Conservation (phyloP, 805 yeast species). For the Lipomyces yamadae region DNA sequence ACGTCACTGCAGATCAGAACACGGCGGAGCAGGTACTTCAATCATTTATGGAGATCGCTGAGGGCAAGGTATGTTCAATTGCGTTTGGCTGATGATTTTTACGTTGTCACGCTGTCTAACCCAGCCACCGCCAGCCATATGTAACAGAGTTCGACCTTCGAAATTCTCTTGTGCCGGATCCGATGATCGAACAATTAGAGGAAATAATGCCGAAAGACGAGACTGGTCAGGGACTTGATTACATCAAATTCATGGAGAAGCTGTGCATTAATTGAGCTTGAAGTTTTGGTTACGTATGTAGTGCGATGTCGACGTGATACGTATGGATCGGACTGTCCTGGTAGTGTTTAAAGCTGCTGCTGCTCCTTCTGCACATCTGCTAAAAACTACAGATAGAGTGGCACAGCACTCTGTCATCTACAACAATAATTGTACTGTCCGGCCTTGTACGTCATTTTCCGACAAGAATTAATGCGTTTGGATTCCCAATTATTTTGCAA, state of each 20-base stretch:
- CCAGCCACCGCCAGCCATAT: conserved; percentile 32
- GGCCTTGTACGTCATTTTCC: too few relatives aligned
- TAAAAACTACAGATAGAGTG: too few relatives aligned
- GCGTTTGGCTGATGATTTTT: not conserved
- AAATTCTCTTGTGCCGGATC: conserved; percentile 46
- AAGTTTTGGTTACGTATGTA: not conserved
- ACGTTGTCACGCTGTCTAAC: not conserved
- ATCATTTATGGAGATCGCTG: conserved; percentile 50
- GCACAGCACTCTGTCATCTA: too few relatives aligned
- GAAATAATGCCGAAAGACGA: conserved; percentile 42
- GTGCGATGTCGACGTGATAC: too few relatives aligned
- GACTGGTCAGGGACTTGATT: conserved; percentile 43
- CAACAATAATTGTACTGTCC: too few relatives aligned
- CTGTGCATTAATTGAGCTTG: conserved; percentile 22
- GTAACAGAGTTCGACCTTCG: conserved; percentile 50
- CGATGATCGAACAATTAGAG: conserved; percentile 43
- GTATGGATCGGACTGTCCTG: too few relatives aligned
- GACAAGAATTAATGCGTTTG: too few relatives aligned
- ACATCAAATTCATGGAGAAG: conserved; percentile 41
- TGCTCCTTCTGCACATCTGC: too few relatives aligned
- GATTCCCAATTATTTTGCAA: too few relatives aligned
- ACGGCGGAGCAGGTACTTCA: conserved; percentile 48
- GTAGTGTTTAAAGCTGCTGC: too few relatives aligned
- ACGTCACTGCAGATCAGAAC: conserved; percentile 49
- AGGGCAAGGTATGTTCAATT: conserved; percentile 43